phyloP scores from a whole-genome alignment of 139 green algal species.

The Gonium pectorale region DNA sequence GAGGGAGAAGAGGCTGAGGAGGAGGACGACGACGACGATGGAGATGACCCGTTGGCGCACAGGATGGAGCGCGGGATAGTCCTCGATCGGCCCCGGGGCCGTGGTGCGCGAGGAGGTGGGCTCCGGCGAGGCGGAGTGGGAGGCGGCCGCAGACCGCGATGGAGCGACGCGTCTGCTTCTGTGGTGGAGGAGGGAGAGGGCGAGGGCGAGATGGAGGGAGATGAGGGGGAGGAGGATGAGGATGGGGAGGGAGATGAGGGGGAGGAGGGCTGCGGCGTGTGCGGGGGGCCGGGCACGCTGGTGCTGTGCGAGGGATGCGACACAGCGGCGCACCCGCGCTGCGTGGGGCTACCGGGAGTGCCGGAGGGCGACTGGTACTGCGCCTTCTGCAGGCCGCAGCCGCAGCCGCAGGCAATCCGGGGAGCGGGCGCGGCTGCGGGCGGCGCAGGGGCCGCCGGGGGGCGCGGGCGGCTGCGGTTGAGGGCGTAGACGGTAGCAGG shows the following conservation, averaged over 20 bases:
- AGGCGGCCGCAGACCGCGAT: neutral
- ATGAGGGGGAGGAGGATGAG: neutral
- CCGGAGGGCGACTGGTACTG: neutral
- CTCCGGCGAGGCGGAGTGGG: neutral
- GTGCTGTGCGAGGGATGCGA: slow-evolving; percentile 69
- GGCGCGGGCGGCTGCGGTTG: no score
- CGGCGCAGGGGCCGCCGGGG: neutral
- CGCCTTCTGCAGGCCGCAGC: neutral
- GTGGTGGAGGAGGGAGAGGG: neutral
- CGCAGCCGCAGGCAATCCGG: no score
- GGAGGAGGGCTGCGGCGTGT: slow-evolving; percentile 41
- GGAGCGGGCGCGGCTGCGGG: neutral
- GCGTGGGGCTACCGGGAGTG: slow-evolving; percentile 45
- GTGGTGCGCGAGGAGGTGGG: slow-evolving; percentile 1
- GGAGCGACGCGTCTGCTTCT: neutral
- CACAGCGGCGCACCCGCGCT: slow-evolving; percentile 53
- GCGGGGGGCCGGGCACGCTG: slow-evolving; percentile 54
- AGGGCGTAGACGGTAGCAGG: no score
- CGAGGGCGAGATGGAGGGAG: neutral
- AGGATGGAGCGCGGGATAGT: neutral
- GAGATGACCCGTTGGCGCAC: neutral
- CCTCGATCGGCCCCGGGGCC: neutral
- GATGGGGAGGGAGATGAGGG: neutral
- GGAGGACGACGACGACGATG: slow-evolving; percentile 30
- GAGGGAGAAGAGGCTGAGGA: slow-evolving; percentile 1